Base-by-base conservation (phyloP, 495 filamentous ascomycete genomes). In the Schizothecium vesticola region DNA sequence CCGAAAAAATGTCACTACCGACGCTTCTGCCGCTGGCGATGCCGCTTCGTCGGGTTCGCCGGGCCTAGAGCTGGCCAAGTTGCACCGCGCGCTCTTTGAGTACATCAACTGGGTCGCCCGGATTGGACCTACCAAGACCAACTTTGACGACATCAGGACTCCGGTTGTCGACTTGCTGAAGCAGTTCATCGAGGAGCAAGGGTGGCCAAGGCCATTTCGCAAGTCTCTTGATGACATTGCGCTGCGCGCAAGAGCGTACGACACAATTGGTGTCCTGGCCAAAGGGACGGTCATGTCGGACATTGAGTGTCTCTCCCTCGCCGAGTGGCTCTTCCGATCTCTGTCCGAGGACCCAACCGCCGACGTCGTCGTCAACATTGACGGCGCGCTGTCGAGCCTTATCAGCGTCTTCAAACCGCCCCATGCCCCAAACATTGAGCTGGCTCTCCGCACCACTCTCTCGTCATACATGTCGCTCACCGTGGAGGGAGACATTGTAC, bases 101-200 rank as follows among this genome's bases (percentile, higher is more conserved):
- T 96, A 93, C 72, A 89, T 93, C 29, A 92, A 92, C 58, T 97
- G 94, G 89, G 87, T 94, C 23, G 91, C 93, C 8, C 86, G 90
- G 58, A 90, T 92, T 73, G 91, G 87, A 24, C 86, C 87, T 12
- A 77, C 79, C 10, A 81, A 80, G 19, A 84, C 91, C 11, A 83
- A 85, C 64, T 75, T 77, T 59, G 67, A 59, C 61, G 70, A 78
- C 22, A 88, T 96, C 67, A 91, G 91, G 1, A 83, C 88, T 2
- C 85, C 84, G 43, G 80, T 96, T n/a, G 86, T 97, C 24, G 79
- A 83, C 25, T 87, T 89, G 5, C 79, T 99, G 33, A 86, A 83
- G 61, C 86, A 87, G 36, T 97, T 91, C 70, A 87, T 97, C 63
- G 83, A 91, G 61, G 85, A 85, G 63, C 92, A 96, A 75, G 92